Evolutionary conservation across 495 filamentous ascomycete genomes (phyloP).

Genomic region (Achaetomiella virescens): DNA sequence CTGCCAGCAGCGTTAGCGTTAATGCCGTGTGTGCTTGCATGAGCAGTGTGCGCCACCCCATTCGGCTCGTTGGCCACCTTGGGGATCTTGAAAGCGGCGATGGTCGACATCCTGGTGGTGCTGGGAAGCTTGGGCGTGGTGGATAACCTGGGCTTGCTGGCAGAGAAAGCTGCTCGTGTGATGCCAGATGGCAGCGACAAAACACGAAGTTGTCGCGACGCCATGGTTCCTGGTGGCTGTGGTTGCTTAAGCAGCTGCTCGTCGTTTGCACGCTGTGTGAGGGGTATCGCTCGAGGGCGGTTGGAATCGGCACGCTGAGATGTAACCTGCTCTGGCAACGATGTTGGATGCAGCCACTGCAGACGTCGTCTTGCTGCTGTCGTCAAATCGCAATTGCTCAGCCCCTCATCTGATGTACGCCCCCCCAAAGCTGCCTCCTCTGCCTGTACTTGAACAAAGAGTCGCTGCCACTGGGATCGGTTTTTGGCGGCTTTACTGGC

Average conservation of each 20-base stretch:
- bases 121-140: neutral
- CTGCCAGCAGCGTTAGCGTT: constrained; percentile 42
- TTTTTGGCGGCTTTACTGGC: constrained; percentile 28
- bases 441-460: neutral
- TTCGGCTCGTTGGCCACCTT: constrained; percentile 88
- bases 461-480: constrained; percentile 14
- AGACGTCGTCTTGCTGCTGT: neutral
- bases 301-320: constrained; percentile 11
- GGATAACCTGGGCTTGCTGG: constrained; percentile 17
- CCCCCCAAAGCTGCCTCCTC: neutral
- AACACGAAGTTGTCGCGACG: constrained; percentile 15
- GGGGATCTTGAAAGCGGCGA: constrained; percentile 82
- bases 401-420: constrained; percentile 10
- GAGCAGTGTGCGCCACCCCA: constrained; percentile 40
- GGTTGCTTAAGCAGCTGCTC: neutral
- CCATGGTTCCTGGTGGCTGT: constrained; percentile 10
- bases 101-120: constrained; percentile 24
- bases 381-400: constrained; percentile 6
- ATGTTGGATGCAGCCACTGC: neutral
- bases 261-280: neutral
- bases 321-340: neutral
- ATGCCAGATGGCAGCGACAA: constrained; percentile 19
- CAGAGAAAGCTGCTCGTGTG: constrained; percentile 14
- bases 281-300: neutral
- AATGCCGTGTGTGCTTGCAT: neutral